Percentiles rank a stretch among this genome's conserved stretches.
These are phyloP conservation scores for Phialophora tarda DNA, from an alignment of 2,329 filamentous ascomycete genomes.

Conservation along the genomic window DNA sequence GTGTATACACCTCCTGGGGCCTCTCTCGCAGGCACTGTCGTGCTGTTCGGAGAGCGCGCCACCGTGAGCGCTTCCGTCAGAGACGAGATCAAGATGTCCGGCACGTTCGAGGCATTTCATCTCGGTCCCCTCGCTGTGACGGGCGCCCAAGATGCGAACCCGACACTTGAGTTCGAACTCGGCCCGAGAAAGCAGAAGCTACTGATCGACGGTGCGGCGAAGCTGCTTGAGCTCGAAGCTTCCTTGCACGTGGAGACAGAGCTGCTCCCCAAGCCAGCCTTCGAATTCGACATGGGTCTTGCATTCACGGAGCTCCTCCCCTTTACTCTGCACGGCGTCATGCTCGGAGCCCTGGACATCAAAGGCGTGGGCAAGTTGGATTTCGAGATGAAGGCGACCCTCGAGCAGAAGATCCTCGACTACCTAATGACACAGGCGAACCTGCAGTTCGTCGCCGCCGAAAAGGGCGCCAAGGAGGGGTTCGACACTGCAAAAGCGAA, in stretches of 20 bases:
- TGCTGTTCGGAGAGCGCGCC: neutral
- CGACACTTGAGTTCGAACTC: constrained; percentile 3
- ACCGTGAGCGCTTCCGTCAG: neutral
- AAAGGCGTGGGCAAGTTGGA: constrained; percentile 1
- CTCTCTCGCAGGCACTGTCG: neutral
- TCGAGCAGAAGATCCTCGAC: constrained; percentile 4
- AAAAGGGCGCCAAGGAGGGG: neutral
- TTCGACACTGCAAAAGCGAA: constrained; percentile 5
- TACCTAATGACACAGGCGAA: constrained; percentile 6
- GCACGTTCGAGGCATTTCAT: constrained; percentile 3
- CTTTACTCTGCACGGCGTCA: neutral
- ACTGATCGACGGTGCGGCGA: neutral
- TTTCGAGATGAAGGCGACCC: constrained; percentile 4
- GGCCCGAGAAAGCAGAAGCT: neutral
- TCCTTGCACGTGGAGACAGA: constrained; percentile 1
- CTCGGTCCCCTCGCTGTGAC: constrained; percentile 2
- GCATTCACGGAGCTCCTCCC: neutral
- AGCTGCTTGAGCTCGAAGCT: neutral
- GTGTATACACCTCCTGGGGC: neutral
- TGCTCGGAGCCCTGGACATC: neutral
- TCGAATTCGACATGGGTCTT: constrained; percentile 10
- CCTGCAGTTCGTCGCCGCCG: constrained; percentile 2
- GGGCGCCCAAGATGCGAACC: neutral
- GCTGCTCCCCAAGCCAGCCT: neutral
- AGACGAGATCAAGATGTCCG: constrained; percentile 5